phyloP scores from a whole-genome alignment of 257 asterid species.

The Penstemon eatonii region DNA sequence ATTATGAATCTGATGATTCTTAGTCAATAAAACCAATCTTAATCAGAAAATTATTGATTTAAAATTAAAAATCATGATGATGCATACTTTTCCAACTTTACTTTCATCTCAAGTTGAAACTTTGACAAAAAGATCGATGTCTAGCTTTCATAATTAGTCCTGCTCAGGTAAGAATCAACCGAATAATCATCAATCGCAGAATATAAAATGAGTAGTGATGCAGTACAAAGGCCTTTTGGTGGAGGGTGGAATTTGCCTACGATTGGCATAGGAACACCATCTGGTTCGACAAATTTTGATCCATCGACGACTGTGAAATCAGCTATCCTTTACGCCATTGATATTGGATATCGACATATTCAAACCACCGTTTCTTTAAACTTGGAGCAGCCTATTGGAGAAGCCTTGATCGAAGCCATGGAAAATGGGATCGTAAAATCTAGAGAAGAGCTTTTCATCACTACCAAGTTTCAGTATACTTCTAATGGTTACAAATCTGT shows the following conservation, averaged over 20 bases:
- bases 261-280: conserved; percentile 1
- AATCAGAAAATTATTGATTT: no score
- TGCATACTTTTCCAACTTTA: no score
- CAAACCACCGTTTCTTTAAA: not conserved
- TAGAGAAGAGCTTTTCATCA: conserved; percentile 23
- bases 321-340: conserved; percentile 18
- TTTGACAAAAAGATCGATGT: no score
- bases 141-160: no score
- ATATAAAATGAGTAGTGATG: not conserved
- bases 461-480: not conserved
- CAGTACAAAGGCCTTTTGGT: conserved; percentile 3
- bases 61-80: no score
- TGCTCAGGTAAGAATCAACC: no score
- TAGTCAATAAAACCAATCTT: no score
- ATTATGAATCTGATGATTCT: no score
- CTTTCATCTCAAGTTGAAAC: no score
- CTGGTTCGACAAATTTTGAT: not conserved
- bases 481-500: not conserved
- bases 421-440: conserved; percentile 10
- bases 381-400: conserved; percentile 13
- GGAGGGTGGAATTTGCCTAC: not conserved
- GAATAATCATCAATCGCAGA: no score
- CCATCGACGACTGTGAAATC: not conserved
- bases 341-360: conserved; percentile 19
- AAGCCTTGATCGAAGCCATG: conserved; percentile 23